Base-by-base conservation (phyloP, 768 basidiomycete genomes). In the Tricholoma bakamatsutake region DNA sequence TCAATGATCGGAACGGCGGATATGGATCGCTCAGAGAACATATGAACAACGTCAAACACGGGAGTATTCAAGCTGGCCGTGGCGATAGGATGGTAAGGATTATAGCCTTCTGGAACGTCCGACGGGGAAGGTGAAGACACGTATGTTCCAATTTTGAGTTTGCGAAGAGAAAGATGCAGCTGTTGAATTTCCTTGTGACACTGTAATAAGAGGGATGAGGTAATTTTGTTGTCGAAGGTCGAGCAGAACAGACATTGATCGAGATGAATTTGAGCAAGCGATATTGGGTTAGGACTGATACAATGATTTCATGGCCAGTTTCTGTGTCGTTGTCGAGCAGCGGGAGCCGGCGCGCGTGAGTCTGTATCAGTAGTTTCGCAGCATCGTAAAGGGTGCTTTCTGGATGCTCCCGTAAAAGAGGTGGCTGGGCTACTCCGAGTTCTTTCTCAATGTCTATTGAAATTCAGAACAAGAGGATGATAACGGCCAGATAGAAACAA, bases 11-110 rank as follows among this genome's bases (percentile, higher is more conserved):
- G 97, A 5, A 99, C 96, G 5, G 96, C 96, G 8, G 92, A 94
- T 62, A 99, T 97, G 27, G 94, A 88, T 42, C 88, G 82, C 69
- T 94, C 90, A 0, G 93, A 96, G 69, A 98, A 98, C 88, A 96
- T 93, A 66, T 99, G 97, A 2, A 98, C 97, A 57, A 98, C 93
- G 65, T 98, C 94, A 64, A 97, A 98, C 2, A 99, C 97, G 28
- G 90, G 88, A 0, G 96, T 97, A 55, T 85, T 76, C 64, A 96
- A 76, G 31, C 85, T 94, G 10, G 96, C 96, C 0, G 94, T 97
- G 5, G 91, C 89, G 55, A 98, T 85, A 2, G 97, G 97, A 68
- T 88, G 81, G 70, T 85, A 98, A 1, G 88, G 90, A 56, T 88
- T 87, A 40, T 80, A 74, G 50, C 76, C 77, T 50, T 80, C 77